Conservation (phyloP, 768 basidiomycete genomes). For the Termitomyces sp. region DNA sequence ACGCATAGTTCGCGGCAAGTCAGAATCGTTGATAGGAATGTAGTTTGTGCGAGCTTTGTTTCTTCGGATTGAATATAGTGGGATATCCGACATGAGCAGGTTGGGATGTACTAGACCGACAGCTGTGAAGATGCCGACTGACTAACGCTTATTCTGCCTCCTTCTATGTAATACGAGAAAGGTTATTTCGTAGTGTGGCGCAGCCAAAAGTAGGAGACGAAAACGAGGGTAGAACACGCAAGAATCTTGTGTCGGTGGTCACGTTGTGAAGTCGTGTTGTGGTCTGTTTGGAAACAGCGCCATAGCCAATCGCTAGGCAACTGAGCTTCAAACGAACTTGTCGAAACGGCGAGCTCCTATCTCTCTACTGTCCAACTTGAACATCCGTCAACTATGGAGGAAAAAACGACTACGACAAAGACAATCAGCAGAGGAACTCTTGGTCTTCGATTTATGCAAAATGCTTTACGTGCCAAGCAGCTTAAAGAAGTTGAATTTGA, state of each 20-base stretch:
- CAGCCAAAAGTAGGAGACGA: neutral
- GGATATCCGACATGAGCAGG: constrained; percentile 63
- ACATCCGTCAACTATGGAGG: constrained; percentile 32
- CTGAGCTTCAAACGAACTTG: no score
- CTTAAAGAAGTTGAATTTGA: constrained; percentile 46
- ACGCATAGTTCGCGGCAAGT: constrained; percentile 21
- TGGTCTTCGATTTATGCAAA: constrained; percentile 71
- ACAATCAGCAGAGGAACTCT: constrained; percentile 62
- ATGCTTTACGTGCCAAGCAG: constrained; percentile 55
- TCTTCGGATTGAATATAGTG: constrained; percentile 57
- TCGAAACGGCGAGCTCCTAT: no score
- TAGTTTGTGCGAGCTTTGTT: constrained; percentile 46
- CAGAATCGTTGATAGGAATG: constrained; percentile 35
- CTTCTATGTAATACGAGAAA: neutral
- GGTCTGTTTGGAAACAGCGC: neutral
- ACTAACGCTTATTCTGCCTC: neutral
- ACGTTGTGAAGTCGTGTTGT: constrained; percentile 4
- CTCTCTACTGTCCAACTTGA: neutral
- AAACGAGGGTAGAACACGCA: neutral
- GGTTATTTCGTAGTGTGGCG: neutral
- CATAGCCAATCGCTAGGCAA: neutral
- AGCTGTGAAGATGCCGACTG: neutral
- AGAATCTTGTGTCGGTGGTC: neutral
- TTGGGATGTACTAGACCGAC: neutral
- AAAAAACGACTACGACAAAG: constrained; percentile 26